phyloP scores from a whole-genome alignment of 73 alveolate genomes.

The Urostyla sp. region DNA sequence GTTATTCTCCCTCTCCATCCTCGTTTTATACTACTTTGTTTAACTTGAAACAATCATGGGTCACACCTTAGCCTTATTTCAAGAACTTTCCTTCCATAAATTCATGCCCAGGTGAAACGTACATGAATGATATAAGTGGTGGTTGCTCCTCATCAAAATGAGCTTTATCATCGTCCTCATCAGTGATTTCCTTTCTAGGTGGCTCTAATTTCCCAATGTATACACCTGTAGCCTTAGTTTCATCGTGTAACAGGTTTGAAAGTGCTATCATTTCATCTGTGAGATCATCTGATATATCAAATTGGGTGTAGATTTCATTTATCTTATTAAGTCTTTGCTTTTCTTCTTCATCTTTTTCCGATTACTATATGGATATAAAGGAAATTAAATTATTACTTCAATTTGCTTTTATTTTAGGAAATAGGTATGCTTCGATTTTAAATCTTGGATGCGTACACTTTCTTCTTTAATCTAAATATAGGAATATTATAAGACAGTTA shows the following conservation, averaged over 20 bases:
- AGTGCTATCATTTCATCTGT: slow-evolving; percentile 67
- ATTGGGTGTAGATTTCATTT: slow-evolving; percentile 45
- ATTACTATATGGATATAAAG: neutral
- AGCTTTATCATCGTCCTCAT: slow-evolving; percentile 92
- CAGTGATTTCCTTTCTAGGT: slow-evolving; percentile 73
- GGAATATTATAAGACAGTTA: neutral
- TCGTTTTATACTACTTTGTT: slow-evolving; percentile 62
- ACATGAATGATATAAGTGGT: slow-evolving; percentile 80
- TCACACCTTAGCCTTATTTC: slow-evolving; percentile 82
- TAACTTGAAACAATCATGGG: slow-evolving; percentile 82
- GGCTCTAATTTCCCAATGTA: slow-evolving; percentile 87
- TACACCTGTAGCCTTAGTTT: slow-evolving; percentile 91
- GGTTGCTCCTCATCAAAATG: slow-evolving; percentile 89
- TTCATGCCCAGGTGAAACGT: slow-evolving; percentile 75
- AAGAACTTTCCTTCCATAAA: slow-evolving; percentile 75
- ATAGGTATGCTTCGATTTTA: slow-evolving; percentile 34
- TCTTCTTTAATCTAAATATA: neutral
- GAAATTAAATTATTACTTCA: slow-evolving; percentile 3
- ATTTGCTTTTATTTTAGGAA: slow-evolving; percentile 30
- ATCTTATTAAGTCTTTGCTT: slow-evolving; percentile 31
- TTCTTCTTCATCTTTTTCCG: slow-evolving; percentile 44
- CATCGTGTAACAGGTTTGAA: slow-evolving; percentile 71
- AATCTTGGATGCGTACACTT: slow-evolving; percentile 6
- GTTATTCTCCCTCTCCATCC: slow-evolving; percentile 67
- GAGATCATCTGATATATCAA: slow-evolving; percentile 66